Evolutionary conservation across 2,329 filamentous ascomycete genomes (phyloP).

Genomic region (Arachnomyces sp.): DNA sequence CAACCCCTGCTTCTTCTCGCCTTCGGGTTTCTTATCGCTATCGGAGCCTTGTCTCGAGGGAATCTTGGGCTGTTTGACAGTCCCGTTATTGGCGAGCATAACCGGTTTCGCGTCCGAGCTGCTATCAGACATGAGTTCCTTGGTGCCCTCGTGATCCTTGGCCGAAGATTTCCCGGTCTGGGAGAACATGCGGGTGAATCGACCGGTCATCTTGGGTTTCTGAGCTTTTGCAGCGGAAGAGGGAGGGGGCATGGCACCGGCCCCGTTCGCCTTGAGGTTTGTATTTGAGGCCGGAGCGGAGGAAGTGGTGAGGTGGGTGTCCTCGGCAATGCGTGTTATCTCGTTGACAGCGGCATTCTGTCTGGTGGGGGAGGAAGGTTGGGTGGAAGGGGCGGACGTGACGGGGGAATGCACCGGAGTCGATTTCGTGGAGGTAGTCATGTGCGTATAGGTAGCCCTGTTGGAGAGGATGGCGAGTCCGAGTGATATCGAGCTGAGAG

Average conservation of each 20-base stretch:
- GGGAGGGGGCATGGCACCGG: slow-evolving; percentile 27
- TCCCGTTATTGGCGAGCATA: slow-evolving; percentile 19
- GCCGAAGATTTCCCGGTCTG: slow-evolving; percentile 29
- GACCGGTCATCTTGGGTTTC: slow-evolving; percentile 36
- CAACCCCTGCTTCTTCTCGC: slow-evolving; percentile 24
- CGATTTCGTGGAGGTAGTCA: too few species aligned
- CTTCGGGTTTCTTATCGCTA: slow-evolving; percentile 18
- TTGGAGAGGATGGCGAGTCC: slow-evolving; percentile 30
- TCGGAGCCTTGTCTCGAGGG: slow-evolving; percentile 22
- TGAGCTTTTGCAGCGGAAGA: slow-evolving; percentile 24
- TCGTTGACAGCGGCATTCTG: slow-evolving; percentile 15
- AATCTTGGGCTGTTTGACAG: slow-evolving; percentile 19
- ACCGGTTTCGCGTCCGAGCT: slow-evolving; percentile 23
- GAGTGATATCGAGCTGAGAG: slow-evolving; percentile 36
- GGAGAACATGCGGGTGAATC: slow-evolving; percentile 40
- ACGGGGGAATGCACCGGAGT: too few species aligned
- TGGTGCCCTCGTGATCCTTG: slow-evolving; percentile 24
- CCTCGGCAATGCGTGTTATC: slow-evolving; percentile 38
- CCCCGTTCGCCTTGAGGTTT: slow-evolving; percentile 14
- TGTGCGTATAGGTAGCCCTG: slow-evolving; percentile 24
- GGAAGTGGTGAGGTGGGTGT: slow-evolving; percentile 30
- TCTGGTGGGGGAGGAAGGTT: not conserved
- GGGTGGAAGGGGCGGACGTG: too few species aligned
- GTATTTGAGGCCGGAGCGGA: slow-evolving; percentile 3
- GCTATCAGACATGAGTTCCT: slow-evolving; percentile 29